These are phyloP conservation scores for Podaxis sp. DNA, from an alignment of 768 basidiomycete species.

Conservation along the genomic window DNA sequence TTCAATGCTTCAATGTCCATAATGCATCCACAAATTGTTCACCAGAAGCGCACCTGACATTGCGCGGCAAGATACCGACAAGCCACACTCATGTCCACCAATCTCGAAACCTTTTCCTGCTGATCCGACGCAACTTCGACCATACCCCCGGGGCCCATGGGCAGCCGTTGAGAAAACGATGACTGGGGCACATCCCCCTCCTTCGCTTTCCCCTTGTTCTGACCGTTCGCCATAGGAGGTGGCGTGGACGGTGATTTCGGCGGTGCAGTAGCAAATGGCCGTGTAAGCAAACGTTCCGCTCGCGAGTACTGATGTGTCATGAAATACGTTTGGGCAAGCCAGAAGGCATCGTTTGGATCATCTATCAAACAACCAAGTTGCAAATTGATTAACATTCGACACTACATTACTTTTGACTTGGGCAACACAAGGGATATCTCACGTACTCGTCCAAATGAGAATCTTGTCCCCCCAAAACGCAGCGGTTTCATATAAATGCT, in stretches of 20 bases:
- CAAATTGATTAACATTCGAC: background rate
- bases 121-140: constrained; percentile 65
- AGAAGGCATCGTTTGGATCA: constrained; percentile 97
- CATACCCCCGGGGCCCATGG: constrained; percentile 70
- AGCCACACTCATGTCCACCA: constrained; percentile 93
- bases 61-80: constrained; percentile 97
- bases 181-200: constrained; percentile 40
- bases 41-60: constrained; percentile 62
- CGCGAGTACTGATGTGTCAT: constrained; percentile 94
- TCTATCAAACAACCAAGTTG: constrained; percentile 40
- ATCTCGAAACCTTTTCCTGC: constrained; percentile 64
- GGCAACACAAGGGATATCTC: background rate
- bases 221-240: constrained; percentile 39
- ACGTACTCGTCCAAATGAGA: constrained; percentile 90
- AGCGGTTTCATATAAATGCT: constrained; percentile 96
- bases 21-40: background rate
- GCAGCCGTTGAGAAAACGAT: constrained; percentile 40
- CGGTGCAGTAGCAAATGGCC: constrained; percentile 69
- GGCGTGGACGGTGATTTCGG: constrained; percentile 36
- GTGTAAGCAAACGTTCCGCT: constrained; percentile 85
- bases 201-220: constrained; percentile 60
- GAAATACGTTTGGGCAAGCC: constrained; percentile 98
- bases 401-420: background rate
- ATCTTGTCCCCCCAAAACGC: constrained; percentile 99
- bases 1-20: constrained; percentile 12